Base-by-base conservation (phyloP, 108 stramenopile species). In the Pseudonitzschia multistriata region DNA sequence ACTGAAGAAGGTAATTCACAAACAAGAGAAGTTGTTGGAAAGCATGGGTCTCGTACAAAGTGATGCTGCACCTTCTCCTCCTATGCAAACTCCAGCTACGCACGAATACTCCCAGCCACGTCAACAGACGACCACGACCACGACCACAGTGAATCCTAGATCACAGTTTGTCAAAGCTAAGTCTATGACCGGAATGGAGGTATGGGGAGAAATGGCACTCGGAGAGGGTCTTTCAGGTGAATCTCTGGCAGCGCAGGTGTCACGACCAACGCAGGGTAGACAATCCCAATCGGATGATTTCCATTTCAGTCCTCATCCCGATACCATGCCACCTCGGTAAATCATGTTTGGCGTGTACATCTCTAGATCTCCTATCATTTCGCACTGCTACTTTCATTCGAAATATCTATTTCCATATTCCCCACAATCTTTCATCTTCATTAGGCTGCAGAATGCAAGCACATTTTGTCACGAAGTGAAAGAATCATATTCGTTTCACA, bases 151-250 rank as follows among this genome's bases (percentile, higher is more conserved):
- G 13, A 13, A 25, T 40, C 49, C 29, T 14, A 60, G 59, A 60
- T 25, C 62, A 36, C 60, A 30, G 50, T 78, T 74, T 48, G 81
- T 72, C 34, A 70, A 82, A 56, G 79, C 82, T 3, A 22, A 80
- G 7, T 85, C 83, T 52, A 83, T 88, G 84, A 74, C 84, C 19
- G 87, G 87, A 13, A 74, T 88, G 62, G 83, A 83, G 61, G 84
- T 94, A 19, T 94, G 93, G 93, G 86, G 87, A 31, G 84, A 85
- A 30, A 94, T 94, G 93, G 85, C 93, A 0, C 59, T 94, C 6
- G 93, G 93, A 0, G 92, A 88, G 66, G 33, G 62, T 35, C 37
- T 33, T 5, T 10, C 52, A 39, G 34, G 8, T n/a, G 49, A 64
- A 0, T 17, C 40, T 24, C 31, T 37, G 50, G 71, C 54, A n/a